Evolutionary conservation across 176 grass and related monocot genomes (phyloP), one percentile per base, ranked within the genome.

Genomic region (Luzula sylvatica): DNA sequence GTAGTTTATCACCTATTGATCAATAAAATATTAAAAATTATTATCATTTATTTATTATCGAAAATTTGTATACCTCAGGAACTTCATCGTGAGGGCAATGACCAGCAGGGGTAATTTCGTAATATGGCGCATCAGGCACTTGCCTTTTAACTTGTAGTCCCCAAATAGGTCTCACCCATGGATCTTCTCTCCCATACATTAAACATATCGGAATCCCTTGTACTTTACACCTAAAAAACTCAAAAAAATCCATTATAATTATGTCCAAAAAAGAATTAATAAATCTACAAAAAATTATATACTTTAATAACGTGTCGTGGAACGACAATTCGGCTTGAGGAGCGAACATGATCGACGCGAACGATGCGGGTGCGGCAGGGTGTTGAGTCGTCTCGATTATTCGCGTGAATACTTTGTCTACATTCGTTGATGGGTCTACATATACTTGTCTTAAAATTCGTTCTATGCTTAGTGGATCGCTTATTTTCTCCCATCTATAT

Each of bases 61-160:
- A 51, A 22, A 19, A 19, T 51, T 51, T 7, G 46, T 22, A 51
- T 88, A 95, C 90, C 92, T 98, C 92, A 45, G 92, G 92, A 78
- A 98, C 92, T 64, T 98, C 92, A 38, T 98, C 92, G 15, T 98
- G 92, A 20, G 92, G 92, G 74, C 92, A 98, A 65, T 90, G 92
- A 60, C 81, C 92, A 14, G 92, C 92, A 15, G 92, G 85, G 68
- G 77, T 82, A 48, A 98, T 98, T 83, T 98, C 77, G 15, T 98
- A 98, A 73, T 98, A 98, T 26, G 85, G 85, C 50, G 73, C 81
- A 61, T 80, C 74, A 5, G 85, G 85, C 17, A 96, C 74, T 51
- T 90, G 84, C 15, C 55, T 66, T 67, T 98, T 98, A 12, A 90
- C 74, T 74, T 82, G 81, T 55, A 79, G 65, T 39, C 78, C 85